Evolutionary conservation across 192 early-diverging fungal species (phyloP).

Genomic region (Linnemannia exigua): DNA sequence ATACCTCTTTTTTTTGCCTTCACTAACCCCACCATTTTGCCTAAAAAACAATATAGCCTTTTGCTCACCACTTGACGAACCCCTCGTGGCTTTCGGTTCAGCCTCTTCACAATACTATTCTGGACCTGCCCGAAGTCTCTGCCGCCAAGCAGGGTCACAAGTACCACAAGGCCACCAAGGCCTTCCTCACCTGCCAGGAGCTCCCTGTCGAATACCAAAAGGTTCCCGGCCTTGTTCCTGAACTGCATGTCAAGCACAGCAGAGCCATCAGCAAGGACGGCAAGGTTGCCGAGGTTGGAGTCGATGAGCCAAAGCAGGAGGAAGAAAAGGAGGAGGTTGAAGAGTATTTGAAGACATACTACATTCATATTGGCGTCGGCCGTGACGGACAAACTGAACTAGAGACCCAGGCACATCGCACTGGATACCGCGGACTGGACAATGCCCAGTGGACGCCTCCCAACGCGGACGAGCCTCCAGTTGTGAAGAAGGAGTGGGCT

Average conservation of each 20-base stretch:
- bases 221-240: constrained; percentile 58
- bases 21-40: too few species aligned
- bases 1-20: not conserved
- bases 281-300: not conserved
- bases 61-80: constrained; percentile 40
- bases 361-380: constrained; percentile 69
- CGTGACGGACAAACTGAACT: constrained; percentile 55
- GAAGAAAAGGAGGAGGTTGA: constrained; percentile 9
- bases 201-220: constrained; percentile 73
- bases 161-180: constrained; percentile 36
- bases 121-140: constrained; percentile 21
- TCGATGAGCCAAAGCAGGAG: not conserved
- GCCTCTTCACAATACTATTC: constrained; percentile 30
- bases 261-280: not conserved
- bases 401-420: constrained; percentile 64
- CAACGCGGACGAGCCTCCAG: constrained; percentile 42
- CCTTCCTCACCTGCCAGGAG: constrained; percentile 45
- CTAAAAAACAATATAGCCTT: constrained; percentile 31
- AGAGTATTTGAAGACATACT: constrained; percentile 57
- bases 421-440: constrained; percentile 63
- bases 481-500: constrained; percentile 31
- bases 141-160: constrained; percentile 6
- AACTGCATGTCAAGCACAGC: constrained; percentile 45
- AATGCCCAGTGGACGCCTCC: constrained; percentile 54
- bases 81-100: constrained; percentile 50